phyloP scores from a whole-genome alignment of 768 basidiomycete species.

The Naganishia randhawae region DNA sequence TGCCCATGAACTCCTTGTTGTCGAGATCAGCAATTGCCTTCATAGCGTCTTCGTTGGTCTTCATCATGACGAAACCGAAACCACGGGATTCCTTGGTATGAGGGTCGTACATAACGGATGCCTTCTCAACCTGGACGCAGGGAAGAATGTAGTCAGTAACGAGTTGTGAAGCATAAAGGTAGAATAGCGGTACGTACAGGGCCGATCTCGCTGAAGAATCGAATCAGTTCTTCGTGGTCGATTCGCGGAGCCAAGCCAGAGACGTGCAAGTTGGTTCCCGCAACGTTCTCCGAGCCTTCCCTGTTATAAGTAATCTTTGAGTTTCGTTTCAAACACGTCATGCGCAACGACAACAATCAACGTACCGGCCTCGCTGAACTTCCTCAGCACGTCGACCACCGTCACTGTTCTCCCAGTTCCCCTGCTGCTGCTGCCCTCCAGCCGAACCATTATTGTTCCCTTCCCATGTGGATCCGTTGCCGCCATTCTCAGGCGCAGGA shows the following conservation, averaged over 20 bases:
- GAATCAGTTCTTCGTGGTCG: slow-evolving; percentile 82
- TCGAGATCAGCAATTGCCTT: slow-evolving; percentile 82
- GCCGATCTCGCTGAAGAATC: slow-evolving; percentile 81
- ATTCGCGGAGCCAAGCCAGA: slow-evolving; percentile 61
- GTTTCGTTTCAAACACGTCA: background rate
- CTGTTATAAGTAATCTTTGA: slow-evolving; percentile 13
- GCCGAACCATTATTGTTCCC: slow-evolving; percentile 2
- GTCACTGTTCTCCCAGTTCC: slow-evolving; percentile 23
- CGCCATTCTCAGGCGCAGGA: background rate
- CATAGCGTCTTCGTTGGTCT: slow-evolving; percentile 78
- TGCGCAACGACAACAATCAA: background rate
- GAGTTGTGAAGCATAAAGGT: background rate
- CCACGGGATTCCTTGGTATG: slow-evolving; percentile 69
- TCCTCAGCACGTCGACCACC: slow-evolving; percentile 22
- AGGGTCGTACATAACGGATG: slow-evolving; percentile 65
- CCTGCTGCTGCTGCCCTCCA: slow-evolving; percentile 1
- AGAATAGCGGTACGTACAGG: slow-evolving; percentile 58
- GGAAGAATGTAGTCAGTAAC: background rate
- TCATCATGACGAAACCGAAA: slow-evolving; percentile 88
- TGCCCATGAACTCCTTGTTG: slow-evolving; percentile 79
- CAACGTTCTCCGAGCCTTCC: slow-evolving; percentile 52
- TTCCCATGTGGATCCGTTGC: background rate
- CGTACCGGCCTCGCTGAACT: slow-evolving; percentile 27
- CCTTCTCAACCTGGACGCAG: slow-evolving; percentile 59
- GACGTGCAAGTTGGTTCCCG: slow-evolving; percentile 66